A percentile compares a stretch with the other conserved stretches of the same genome.
These are phyloP conservation scores for Hymenoscyphus fraxineus DNA, from an alignment of 2,329 filamentous ascomycete species.

Conservation along the genomic window DNA sequence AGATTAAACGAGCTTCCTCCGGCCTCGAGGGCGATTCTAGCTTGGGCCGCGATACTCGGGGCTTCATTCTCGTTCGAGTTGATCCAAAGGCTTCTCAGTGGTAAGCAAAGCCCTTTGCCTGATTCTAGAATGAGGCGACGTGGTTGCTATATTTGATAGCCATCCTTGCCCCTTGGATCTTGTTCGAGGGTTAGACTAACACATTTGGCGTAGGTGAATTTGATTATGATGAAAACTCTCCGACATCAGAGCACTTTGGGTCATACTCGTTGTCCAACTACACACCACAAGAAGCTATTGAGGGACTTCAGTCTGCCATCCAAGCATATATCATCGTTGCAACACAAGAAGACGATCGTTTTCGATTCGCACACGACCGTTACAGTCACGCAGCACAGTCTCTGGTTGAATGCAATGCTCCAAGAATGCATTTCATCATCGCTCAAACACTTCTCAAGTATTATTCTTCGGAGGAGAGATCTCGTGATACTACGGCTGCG, in stretches of 20 bases:
- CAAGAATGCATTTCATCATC: constrained; percentile 89
- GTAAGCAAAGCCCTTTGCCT: constrained; percentile 47
- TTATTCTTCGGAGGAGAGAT: constrained; percentile 55
- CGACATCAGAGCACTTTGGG: constrained; percentile 35
- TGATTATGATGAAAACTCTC: constrained; percentile 44
- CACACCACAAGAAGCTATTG: constrained; percentile 65
- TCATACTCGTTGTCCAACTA: constrained; percentile 39
- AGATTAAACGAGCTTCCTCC: constrained; percentile 72
- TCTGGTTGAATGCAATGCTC: constrained; percentile 64
- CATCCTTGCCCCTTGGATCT: neutral
- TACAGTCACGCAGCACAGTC: constrained; percentile 72
- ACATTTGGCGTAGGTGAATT: neutral
- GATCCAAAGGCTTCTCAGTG: constrained; percentile 71
- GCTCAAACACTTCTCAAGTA: constrained; percentile 77
- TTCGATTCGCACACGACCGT: constrained; percentile 84
- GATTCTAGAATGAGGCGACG: neutral
- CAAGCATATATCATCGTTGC: constrained; percentile 77
- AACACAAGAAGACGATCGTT: constrained; percentile 79
- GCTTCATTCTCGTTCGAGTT: constrained; percentile 80
- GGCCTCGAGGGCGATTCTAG: constrained; percentile 71
- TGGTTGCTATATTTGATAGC: neutral
- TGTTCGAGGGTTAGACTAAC: neutral
- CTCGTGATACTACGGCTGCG: constrained; percentile 69
- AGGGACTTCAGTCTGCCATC: constrained; percentile 77
- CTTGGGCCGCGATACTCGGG: constrained; percentile 82